Evolutionary conservation across 1,284 basidiomycete species (phyloP).

Genomic region (Xanthoconium separans): DNA sequence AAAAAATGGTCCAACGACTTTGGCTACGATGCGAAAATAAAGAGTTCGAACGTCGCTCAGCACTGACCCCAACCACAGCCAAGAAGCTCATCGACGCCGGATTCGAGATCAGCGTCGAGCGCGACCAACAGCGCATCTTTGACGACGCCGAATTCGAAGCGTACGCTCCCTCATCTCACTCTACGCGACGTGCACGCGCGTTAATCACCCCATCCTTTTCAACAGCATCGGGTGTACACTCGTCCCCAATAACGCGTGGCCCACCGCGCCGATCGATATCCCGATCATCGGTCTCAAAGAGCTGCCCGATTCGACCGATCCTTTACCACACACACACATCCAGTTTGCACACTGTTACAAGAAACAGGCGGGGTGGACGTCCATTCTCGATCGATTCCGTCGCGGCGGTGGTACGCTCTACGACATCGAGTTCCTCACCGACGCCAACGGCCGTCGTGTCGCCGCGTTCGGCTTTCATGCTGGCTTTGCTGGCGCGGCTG

Average conservation of each 20-base stretch:
- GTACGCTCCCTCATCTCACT: conserved; percentile 48
- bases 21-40: conserved; percentile 98
- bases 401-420: conserved; percentile 88
- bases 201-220: background rate
- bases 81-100: conserved; percentile 89
- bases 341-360: conserved; percentile 99
- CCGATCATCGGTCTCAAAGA: conserved; percentile 98
- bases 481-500: conserved; percentile 96
- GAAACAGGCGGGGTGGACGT: conserved; percentile 90
- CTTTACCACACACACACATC: conserved; percentile 93
- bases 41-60: conserved; percentile 90
- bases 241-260: conserved; percentile 90
- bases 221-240: conserved; percentile 86
- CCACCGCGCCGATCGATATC: conserved; percentile 68
- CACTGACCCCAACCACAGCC: conserved; percentile 91
- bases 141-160: conserved; percentile 90
- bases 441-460: conserved; percentile 83
- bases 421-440: conserved; percentile 96
- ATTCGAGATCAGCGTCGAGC: conserved; percentile 91
- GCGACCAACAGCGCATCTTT: conserved; percentile 95
- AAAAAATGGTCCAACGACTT: conserved; percentile 42
- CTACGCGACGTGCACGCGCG: background rate
- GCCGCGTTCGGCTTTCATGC: conserved; percentile 99
- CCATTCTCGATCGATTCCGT: conserved; percentile 86
- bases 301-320: conserved; percentile 77